phyloP scores from a whole-genome alignment of 208 protist genomes.

The Kentomonas sorsogonicus region DNA sequence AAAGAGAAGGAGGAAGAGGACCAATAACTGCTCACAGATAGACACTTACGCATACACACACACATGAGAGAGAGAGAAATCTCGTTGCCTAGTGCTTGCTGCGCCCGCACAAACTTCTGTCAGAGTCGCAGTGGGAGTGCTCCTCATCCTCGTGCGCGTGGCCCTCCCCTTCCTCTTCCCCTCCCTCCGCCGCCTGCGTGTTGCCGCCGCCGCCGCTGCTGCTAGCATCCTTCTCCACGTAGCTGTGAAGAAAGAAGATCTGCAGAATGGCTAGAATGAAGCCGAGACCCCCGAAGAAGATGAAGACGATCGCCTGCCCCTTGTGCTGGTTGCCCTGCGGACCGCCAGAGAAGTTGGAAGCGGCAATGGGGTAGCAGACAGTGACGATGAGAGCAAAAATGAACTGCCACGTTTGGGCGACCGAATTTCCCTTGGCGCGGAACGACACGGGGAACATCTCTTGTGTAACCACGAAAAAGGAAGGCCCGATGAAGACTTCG shows the following conservation, averaged over 20 bases:
- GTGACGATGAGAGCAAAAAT: constrained; percentile 88
- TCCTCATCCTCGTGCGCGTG: neutral
- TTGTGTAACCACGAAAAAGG: constrained; percentile 77
- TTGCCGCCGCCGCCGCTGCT: neutral
- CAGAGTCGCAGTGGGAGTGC: no score
- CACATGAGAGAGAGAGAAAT: no score
- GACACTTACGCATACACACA: no score
- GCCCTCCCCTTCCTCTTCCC: constrained; percentile 12
- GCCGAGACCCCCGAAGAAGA: constrained; percentile 75
- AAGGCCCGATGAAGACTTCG: constrained; percentile 68
- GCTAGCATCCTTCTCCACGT: constrained; percentile 24
- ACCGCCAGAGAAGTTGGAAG: constrained; percentile 71
- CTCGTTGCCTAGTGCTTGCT: no score
- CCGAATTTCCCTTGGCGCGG: constrained; percentile 54
- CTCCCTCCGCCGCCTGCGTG: constrained; percentile 4
- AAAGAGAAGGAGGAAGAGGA: no score
- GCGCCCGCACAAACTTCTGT: no score
- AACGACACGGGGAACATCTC: constrained; percentile 80
- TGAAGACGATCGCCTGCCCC: constrained; percentile 79
- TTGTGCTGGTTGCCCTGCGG: constrained; percentile 78
- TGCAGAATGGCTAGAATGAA: constrained; percentile 65
- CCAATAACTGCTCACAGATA: no score
- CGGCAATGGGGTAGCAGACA: constrained; percentile 77
- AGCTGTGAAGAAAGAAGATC: constrained; percentile 72
- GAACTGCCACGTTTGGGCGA: constrained; percentile 66